Conservation (phyloP, 1,139 yeast genomes). For the Geotrichum macrosporum region DNA sequence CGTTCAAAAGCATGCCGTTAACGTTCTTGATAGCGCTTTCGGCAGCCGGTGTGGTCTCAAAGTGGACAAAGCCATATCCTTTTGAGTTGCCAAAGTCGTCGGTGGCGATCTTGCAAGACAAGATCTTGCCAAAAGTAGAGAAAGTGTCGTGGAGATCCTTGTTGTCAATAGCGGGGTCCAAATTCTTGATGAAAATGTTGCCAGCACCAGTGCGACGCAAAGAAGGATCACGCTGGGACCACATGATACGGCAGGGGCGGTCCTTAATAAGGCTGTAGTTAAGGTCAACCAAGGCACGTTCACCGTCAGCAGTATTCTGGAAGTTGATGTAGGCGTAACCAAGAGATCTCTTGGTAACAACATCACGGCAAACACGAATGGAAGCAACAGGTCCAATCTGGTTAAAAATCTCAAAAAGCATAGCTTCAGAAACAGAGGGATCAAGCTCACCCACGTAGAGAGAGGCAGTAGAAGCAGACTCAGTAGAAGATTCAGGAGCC, state of each 20-base stretch:
- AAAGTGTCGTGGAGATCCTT: constrained; percentile 78
- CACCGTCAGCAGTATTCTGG: constrained; percentile 69
- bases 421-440: constrained; percentile 17
- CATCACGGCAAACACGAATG: constrained; percentile 89
- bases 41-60: constrained; percentile 76
- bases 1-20: constrained; percentile 83
- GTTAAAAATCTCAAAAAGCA: constrained; percentile 62
- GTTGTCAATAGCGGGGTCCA: constrained; percentile 78
- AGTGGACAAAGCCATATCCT: constrained; percentile 93
- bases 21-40: constrained; percentile 80
- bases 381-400: constrained; percentile 81
- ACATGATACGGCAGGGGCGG: constrained; percentile 85
- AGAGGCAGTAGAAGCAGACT: constrained; percentile 30
- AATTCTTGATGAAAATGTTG: constrained; percentile 83
- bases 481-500: constrained; percentile 18
- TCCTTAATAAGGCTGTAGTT: constrained; percentile 76
- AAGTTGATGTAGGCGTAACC: constrained; percentile 94
- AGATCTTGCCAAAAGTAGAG: constrained; percentile 78
- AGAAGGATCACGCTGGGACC: constrained; percentile 90
- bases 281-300: constrained; percentile 70
- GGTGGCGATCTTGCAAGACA: constrained; percentile 87
- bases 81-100: constrained; percentile 49
- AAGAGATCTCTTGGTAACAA: constrained; percentile 76
- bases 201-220: constrained; percentile 54
- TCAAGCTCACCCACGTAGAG: constrained; percentile 20